Evolutionary conservation across 495 filamentous ascomycete genomes (phyloP), one percentile per base, ranked within the genome.

Genomic region (Ramalina intermedia): DNA sequence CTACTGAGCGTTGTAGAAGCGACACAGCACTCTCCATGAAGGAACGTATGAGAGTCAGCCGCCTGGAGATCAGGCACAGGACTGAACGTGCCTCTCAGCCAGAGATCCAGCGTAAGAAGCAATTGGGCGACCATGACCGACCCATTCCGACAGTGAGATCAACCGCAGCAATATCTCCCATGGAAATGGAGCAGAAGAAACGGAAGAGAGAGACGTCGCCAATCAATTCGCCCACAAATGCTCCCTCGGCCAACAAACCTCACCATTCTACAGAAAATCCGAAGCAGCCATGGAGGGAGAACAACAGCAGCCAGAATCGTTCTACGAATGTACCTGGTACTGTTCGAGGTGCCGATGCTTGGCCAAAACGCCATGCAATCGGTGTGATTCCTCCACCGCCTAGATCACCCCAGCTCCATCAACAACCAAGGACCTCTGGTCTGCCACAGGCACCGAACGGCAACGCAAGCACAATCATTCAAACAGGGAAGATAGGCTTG

Each of bases 41-140:
- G 9, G 61, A 68, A 33, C 69, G 59, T 43, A 36, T 41, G 3
- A 54, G 55, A 21, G 49, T 75, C 42, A 48, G 47, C 2, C 54
- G 56, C 6, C 59, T 66, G 33, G 72, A 74, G 46, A 43, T 48
- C 44, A 51, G 52, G 7, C 66, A 63, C 41, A 54, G 61, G 7
- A 57, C 57, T 4, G 48, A 54, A 4, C 58, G 63, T 23, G 66
- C 63, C 41, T 57, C 60, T 24, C 60, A 55, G 16, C 48, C 56
- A 1, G 70, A 73, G 33, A 63, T 62, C 35, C 65, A 66, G 49
- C 67, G 64, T 43, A 60, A 60, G 35, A 62, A 55, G 41, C 70
- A 75, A 41, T 56, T 71, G 18, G 69, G 65, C 21, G 62, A 61
- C 2, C 69, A 74, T 54, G 67, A 73, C 54, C 67, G 63, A 13